These are phyloP conservation scores for Lasiodiplodia citricola DNA, from an alignment of 2,329 filamentous ascomycete genomes.

Conservation along the genomic window DNA sequence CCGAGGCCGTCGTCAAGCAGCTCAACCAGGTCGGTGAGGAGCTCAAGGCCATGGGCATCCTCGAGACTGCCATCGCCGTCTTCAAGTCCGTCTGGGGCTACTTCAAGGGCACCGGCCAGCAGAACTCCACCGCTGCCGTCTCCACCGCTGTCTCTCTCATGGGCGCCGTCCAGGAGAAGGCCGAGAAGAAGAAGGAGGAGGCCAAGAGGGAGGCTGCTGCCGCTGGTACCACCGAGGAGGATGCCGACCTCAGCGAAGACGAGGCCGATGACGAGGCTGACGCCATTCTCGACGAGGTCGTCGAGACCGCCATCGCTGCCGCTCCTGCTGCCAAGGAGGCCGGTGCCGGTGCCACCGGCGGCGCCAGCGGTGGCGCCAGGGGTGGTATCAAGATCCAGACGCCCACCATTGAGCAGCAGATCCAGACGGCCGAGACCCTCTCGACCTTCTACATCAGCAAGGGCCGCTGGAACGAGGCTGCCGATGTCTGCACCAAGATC, in stretches of 20 bases:
- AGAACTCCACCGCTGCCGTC: constrained; percentile 35
- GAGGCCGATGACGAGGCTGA: constrained; percentile 26
- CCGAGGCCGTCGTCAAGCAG: constrained; percentile 24
- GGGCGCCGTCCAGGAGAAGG: constrained; percentile 32
- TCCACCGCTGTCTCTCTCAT: constrained; percentile 34
- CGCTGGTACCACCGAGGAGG: constrained; percentile 25
- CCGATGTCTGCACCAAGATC: constrained; percentile 24
- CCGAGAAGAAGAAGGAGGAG: constrained; percentile 30
- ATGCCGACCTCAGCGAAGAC: constrained; percentile 64
- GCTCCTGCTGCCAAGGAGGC: constrained; percentile 1
- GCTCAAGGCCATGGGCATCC: constrained; percentile 26
- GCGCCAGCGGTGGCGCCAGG: background rate
- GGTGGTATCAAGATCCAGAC: constrained; percentile 3
- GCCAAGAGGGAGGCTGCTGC: constrained; percentile 29
- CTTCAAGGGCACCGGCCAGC: constrained; percentile 35
- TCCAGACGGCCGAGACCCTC: constrained; percentile 25
- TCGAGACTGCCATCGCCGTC: constrained; percentile 25
- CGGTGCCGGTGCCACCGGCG: background rate
- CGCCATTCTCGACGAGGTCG: constrained; percentile 26
- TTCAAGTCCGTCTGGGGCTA: constrained; percentile 33
- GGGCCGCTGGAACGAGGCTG: constrained; percentile 24
- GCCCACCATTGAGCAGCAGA: constrained; percentile 20
- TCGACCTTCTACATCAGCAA: constrained; percentile 26
- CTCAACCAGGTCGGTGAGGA: constrained; percentile 27
- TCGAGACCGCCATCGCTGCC: constrained; percentile 26